Base-by-base conservation (phyloP, 1,139 yeast genomes). In the Saccharomyces pastorianus region DNA sequence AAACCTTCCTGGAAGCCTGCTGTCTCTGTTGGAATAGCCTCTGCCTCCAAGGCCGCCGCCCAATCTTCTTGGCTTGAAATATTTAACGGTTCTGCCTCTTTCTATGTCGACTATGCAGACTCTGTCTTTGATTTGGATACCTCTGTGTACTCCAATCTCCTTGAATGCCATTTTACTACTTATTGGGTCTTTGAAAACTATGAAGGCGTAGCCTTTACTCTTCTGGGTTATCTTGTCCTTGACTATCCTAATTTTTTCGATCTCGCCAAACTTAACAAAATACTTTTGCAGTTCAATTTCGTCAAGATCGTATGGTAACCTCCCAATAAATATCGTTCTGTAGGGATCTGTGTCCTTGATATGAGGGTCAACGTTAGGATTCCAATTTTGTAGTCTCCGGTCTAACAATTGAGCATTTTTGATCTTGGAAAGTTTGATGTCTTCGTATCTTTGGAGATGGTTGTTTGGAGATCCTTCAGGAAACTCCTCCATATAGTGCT, bases 31-130 rank as follows among this genome's bases (percentile, higher is more conserved):
- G 14, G 76, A 67, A 60, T 78, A 76, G 26, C 77, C 81, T 54
- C 88, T 71, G 1, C 88, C 88, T 6, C 89, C 90, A 11, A 82
- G 66, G 0, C 91, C 91, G 3, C 93, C 93, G 1, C 89, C 91
- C 1, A 86, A 71, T 55, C 87, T 68, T 66, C 91, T 71, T 0
- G 99, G 99, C 57, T 79, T 80, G 95, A 96, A 93, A 59, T 78
- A 79, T 56, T 86, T 79, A 13, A 83, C 81, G 0, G 86, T 72
- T 38, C 97, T 73, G 1, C 96, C 95, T 54, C 97, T 74, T 65
- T 90, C 98, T 29, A 84, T 82, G 67, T 93, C 99, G 0, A 87
- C 89, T 25, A 89, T 70, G 3, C 86, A 76, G 5, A 78, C 73
- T 48, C 90, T 72, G 6, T 76, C 80, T 34, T 76, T 74, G 20